A percentile compares a stretch with the other conserved stretches of the same genome.
phyloP scores from a whole-genome alignment of 2,329 filamentous ascomycete species.

The Penicillium sclerotiorum region DNA sequence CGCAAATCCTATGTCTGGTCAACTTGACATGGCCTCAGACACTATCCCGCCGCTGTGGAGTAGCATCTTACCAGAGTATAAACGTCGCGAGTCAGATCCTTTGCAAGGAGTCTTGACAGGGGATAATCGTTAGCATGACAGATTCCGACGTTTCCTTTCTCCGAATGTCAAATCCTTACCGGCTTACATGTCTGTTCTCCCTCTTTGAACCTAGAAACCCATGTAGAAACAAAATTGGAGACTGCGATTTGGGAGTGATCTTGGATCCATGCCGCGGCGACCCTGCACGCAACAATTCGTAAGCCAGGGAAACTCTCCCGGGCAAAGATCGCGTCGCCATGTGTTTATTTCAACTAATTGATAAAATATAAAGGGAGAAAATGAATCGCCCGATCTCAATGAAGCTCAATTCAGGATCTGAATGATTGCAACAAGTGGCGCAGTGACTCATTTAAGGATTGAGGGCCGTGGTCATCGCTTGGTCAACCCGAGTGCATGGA shows the following conservation, averaged over 20 bases:
- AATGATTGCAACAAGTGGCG: background rate
- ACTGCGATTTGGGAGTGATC: background rate
- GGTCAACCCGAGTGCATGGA: background rate
- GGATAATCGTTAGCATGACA: background rate
- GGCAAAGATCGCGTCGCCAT: background rate
- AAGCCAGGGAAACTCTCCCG: conserved; percentile 9
- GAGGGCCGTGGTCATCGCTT: background rate
- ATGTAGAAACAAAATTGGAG: conserved; percentile 83
- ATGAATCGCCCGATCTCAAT: background rate
- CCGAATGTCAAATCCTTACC: conserved; percentile 61
- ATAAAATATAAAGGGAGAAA: background rate
- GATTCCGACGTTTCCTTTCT: background rate
- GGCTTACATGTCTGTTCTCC: conserved; percentile 90
- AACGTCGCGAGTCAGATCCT: conserved; percentile 9
- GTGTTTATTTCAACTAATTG: background rate
- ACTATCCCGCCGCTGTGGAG: no score
- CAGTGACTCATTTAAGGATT: background rate
- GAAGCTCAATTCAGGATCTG: background rate
- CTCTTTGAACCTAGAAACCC: conserved; percentile 88
- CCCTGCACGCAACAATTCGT: conserved; percentile 7
- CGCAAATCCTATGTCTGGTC: conserved; percentile 67
- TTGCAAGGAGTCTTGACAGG: conserved; percentile 6
- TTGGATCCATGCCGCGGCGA: background rate
- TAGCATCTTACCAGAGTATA: conserved; percentile 13
- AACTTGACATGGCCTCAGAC: background rate